Conservation (phyloP, 108 stramenopile genomes). For the Thalassiosira profunda region DNA sequence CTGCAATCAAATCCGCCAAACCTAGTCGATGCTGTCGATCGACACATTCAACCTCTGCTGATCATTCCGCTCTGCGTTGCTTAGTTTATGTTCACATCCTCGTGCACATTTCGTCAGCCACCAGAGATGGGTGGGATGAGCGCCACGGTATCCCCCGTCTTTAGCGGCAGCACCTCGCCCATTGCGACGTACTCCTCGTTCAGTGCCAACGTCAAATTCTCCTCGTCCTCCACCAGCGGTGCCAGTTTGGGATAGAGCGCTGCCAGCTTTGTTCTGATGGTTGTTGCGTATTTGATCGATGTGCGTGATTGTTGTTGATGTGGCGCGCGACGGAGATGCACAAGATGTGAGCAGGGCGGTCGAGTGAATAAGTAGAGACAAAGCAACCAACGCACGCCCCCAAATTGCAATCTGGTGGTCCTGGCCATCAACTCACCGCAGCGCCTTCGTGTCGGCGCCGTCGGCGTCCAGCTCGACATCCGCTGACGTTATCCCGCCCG, state of each 20-base stretch:
- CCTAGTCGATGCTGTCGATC: neutral
- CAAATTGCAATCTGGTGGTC: neutral
- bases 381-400: neutral
- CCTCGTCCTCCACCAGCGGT: slow-evolving; percentile 73
- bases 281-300: slow-evolving; percentile 1
- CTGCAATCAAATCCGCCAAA: neutral
- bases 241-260: slow-evolving; percentile 65
- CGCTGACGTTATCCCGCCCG: slow-evolving; percentile 56
- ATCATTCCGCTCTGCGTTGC: too few species aligned
- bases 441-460: slow-evolving; percentile 46
- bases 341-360: neutral
- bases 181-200: slow-evolving; percentile 86
- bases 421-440: slow-evolving; percentile 47
- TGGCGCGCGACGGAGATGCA: too few species aligned
- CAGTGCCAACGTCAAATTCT: slow-evolving; percentile 80
- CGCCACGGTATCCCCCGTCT: slow-evolving; percentile 81
- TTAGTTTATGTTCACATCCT: neutral
- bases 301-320: neutral
- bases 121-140: slow-evolving; percentile 92
- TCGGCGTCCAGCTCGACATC: slow-evolving; percentile 39
- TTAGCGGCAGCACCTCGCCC: slow-evolving; percentile 60
- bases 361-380: neutral
- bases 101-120: slow-evolving; percentile 59
- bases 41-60: neutral
- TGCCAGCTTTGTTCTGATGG: slow-evolving; percentile 52